Conservation (phyloP, 345 rosid genomes). For the Moringa oleifera region DNA sequence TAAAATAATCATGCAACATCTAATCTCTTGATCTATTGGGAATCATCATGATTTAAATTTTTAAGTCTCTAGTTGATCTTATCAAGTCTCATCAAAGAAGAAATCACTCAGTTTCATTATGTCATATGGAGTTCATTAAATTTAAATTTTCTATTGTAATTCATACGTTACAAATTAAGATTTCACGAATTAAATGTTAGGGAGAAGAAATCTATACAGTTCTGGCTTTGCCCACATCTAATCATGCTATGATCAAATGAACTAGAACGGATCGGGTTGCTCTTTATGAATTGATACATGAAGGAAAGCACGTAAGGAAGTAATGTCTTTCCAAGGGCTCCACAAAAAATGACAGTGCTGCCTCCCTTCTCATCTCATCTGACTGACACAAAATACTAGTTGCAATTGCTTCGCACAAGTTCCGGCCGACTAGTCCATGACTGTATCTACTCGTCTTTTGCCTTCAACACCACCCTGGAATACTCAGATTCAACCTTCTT, state of each 20-base stretch:
- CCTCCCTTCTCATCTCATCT: slow-evolving; percentile 98
- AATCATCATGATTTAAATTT: no score
- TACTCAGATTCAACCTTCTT: slow-evolving; percentile 91
- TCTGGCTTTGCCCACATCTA: slow-evolving; percentile 99
- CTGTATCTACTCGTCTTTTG: slow-evolving; percentile 92
- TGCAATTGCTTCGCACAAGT: slow-evolving; percentile 93
- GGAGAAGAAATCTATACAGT: slow-evolving; percentile 85
- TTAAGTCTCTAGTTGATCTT: no score
- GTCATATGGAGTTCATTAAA: no score
- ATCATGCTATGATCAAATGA: slow-evolving; percentile 70
- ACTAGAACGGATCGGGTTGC: slow-evolving; percentile 69
- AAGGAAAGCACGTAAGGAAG: slow-evolving; percentile 95
- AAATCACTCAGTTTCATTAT: no score
- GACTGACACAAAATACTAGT: slow-evolving; percentile 83
- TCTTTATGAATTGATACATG: slow-evolving; percentile 90
- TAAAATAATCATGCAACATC: no score
- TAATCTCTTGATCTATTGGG: no score
- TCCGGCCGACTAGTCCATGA: slow-evolving; percentile 98
- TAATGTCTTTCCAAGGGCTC: slow-evolving; percentile 98
- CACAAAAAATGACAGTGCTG: slow-evolving; percentile 85
- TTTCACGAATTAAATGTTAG: no score
- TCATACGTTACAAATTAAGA: no score
- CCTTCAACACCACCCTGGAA: slow-evolving; percentile 98
- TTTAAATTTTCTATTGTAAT: no score
- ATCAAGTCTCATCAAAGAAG: no score